Evolutionary conservation across 768 basidiomycete genomes (phyloP), one percentile per base, ranked within the genome.

Genomic region (Russula abietina): DNA sequence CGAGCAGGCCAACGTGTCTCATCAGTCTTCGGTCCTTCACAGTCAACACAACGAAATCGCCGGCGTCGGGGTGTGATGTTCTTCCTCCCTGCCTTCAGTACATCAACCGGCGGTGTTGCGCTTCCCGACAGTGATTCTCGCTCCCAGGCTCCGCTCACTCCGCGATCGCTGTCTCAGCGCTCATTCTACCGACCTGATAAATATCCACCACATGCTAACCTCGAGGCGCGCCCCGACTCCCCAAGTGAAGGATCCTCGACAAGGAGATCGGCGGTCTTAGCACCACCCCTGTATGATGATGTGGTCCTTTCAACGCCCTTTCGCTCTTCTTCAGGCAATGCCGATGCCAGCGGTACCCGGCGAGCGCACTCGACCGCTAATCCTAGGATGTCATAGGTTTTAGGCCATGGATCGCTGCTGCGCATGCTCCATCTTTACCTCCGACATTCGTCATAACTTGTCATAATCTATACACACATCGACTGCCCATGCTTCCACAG

Each of bases 81-180:
- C 73, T 90, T 90, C 78, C 79, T 91, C 54, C 89, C 89, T 26
- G 87, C 88, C 64, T 88, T 91, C 71, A 64, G 63, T 32, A 78
- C 87, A 4, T 77, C 82, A 17, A 68, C 71, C 9, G 73, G 73
- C 45, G 68, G 62, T 48, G 59, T 70, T 45, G 68, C 75, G 55
- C 59, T 72, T 65, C 75, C 61, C 14, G 19, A 39, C 10, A 54
- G 56, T n/a, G 63, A 64, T 17, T 36, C 54, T n/a, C 19, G 5
- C 2, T 4, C 36, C 1, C 46, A 36, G n/a, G 33, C 32, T 9
- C 38, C 63, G 12, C 26, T 56, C 39, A n/a, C 55, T 32, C 50
- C 57, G 30, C 39, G 56, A 22, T 51, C 54, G 49, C 48, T 60
- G 28, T 63, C 58, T 7, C 58, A 65, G 56, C 63, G 64, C 16